These are phyloP conservation scores for Ophiocordyceps australis DNA, from an alignment of 2,329 filamentous ascomycete species.

Conservation along the genomic window DNA sequence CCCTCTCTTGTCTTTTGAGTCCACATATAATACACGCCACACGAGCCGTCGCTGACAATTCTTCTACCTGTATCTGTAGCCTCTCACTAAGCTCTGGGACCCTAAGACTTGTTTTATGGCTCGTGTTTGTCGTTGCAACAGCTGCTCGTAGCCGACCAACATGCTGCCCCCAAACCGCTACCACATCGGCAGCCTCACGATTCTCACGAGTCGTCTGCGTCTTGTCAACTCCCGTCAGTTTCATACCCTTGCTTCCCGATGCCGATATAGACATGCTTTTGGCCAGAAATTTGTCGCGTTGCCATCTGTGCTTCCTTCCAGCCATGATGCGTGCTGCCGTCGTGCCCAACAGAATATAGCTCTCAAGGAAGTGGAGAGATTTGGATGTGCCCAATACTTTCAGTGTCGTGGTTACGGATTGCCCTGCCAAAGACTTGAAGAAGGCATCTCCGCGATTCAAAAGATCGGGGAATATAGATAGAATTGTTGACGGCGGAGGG, in stretches of 20 bases:
- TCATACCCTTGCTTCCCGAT: constrained; percentile 70
- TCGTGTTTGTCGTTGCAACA: constrained; percentile 46
- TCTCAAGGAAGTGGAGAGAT: constrained; percentile 43
- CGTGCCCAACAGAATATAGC: constrained; percentile 42
- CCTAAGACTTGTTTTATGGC: constrained; percentile 28
- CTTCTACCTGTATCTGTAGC: constrained; percentile 49
- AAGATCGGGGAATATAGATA: constrained; percentile 57
- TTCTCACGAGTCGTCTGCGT: constrained; percentile 69
- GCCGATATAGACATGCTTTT: constrained; percentile 81
- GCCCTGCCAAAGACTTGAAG: constrained; percentile 44
- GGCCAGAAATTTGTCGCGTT: constrained; percentile 66
- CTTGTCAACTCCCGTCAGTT: constrained; percentile 72
- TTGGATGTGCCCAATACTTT: constrained; percentile 44
- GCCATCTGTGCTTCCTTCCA: constrained; percentile 76
- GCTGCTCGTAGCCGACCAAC: constrained; percentile 58
- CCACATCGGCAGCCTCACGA: constrained; percentile 63
- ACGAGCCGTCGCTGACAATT: constrained; percentile 55
- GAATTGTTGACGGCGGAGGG: constrained; percentile 68
- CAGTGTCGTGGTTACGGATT: constrained; percentile 38
- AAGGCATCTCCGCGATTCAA: constrained; percentile 49
- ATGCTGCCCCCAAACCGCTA: constrained; percentile 56
- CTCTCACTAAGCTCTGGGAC: constrained; percentile 56
- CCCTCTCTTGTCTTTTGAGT: constrained; percentile 69
- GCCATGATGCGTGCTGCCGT: constrained; percentile 69
- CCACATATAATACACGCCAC: constrained; percentile 76